Base-by-base conservation (phyloP, 345 rosid genomes). In the Microthlaspi erraticum region DNA sequence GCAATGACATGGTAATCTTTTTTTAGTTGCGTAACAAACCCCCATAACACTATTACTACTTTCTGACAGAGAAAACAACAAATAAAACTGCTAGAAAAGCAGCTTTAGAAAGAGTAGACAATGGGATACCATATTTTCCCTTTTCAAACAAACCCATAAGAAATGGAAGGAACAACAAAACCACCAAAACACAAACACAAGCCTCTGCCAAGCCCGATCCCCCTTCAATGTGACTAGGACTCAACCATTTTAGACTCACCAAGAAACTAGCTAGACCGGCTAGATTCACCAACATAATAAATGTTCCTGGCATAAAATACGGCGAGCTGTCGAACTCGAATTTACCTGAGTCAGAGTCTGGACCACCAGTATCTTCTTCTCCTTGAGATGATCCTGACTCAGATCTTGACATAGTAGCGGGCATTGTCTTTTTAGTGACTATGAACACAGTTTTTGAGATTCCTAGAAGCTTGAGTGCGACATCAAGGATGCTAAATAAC, bases 121-220 rank as follows among this genome's bases (percentile, higher is more conserved):
- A 38, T 2, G 96, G 92, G 42, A 89, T 83, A 16, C 94, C 88
- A 77, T 75, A 76, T 61, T 85, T 85, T 13, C 86, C 93, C 54
- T 62, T 87, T 8, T 70, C 51, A 70, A 85, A 77, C 64, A 89
- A 34, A 11, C 92, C 92, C 42, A 71, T 82, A 0, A 84, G 31
- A 70, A 87, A 85, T 10, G 87, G 82, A 75, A 60, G 60, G 54
- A 86, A 87, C 68, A 76, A 78, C 1, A 72, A 4, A 52, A 85
- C 58, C 75, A 81, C 79, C 80, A 78, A 50, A 8, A 78, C 8
- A 60, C 87, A 74, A 10, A 68, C 75, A 23, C 78, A 17, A 13
- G 62, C 58, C 79, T 89, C 92, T 1, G 70, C 81, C 0, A 74
- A 5, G 17, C 87, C 76, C 0, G 79, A 53, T 17, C 82, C 80